phyloP scores from a whole-genome alignment of 2,329 filamentous ascomycete genomes.

The Orbilia ellipsospora region DNA sequence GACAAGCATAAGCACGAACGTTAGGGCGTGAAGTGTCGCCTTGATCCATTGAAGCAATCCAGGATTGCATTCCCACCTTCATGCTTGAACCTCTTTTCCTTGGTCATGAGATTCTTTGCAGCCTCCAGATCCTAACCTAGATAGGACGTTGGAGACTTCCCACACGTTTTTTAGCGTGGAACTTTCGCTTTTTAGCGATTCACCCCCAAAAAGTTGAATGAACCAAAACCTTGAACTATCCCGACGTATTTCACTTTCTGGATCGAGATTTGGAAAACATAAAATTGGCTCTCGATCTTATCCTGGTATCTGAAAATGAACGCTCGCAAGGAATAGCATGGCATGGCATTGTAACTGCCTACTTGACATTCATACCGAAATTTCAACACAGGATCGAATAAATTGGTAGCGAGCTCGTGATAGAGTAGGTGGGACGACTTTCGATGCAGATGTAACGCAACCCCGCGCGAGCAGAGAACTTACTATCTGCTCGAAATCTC shows the following conservation, averaged over 20 bases:
- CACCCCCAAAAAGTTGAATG: conserved; percentile 23
- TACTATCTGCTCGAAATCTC: conserved; percentile 11
- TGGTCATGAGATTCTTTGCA: conserved; percentile 46
- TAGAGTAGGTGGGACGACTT: conserved; percentile 29
- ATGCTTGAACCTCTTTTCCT: conserved; percentile 3
- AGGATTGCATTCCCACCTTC: not conserved
- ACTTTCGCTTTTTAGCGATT: conserved; percentile 41
- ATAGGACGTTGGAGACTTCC: conserved; percentile 45
- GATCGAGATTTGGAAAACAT: conserved; percentile 34
- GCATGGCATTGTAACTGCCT: conserved; percentile 46
- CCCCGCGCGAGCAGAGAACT: conserved; percentile 30
- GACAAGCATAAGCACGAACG: not conserved
- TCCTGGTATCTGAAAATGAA: conserved; percentile 29
- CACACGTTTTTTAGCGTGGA: conserved; percentile 50
- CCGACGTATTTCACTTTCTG: conserved; percentile 44
- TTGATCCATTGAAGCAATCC: conserved; percentile 3
- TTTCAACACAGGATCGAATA: conserved; percentile 36
- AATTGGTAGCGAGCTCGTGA: conserved; percentile 50
- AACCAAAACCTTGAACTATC: conserved; percentile 40
- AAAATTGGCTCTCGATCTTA: conserved; percentile 24
- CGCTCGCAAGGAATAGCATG: conserved; percentile 16
- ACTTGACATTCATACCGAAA: conserved; percentile 23
- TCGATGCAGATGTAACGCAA: conserved; percentile 34
- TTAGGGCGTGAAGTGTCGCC: not conserved
- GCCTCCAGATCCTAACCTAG: conserved; percentile 31